These are phyloP conservation scores for Quercus aquifolioides DNA, from an alignment of 306 rosid genomes.

Conservation along the genomic window DNA sequence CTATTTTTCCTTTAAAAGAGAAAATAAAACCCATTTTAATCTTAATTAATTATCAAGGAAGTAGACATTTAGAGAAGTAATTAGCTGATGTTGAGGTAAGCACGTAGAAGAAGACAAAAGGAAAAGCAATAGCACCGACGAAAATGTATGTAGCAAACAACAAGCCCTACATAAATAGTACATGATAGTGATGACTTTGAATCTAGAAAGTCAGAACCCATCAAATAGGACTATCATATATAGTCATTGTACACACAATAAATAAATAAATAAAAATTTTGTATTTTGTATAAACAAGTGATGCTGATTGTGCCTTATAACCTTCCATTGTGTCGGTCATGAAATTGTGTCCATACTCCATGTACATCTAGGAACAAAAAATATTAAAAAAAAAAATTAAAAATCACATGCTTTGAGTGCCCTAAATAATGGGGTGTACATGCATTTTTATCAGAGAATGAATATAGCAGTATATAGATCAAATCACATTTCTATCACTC, in stretches of 20 bases:
- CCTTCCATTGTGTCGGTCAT: slow-evolving; percentile 31
- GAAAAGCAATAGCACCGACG: too few species aligned
- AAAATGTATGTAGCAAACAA: background rate
- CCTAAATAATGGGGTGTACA: slow-evolving; percentile 10
- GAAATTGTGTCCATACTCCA: slow-evolving; percentile 20
- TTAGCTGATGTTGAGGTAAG: too few species aligned
- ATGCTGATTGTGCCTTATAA: background rate
- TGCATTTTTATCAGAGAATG: background rate
- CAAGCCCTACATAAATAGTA: background rate
- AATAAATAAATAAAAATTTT: background rate
- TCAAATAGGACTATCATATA: background rate
- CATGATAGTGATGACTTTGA: background rate
- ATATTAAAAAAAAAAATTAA: background rate
- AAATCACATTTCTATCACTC: background rate
- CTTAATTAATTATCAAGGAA: background rate
- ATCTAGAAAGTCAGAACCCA: background rate
- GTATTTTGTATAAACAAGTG: too few species aligned
- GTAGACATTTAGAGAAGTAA: too few species aligned
- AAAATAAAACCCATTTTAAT: background rate
- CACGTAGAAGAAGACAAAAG: too few species aligned
- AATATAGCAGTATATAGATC: background rate
- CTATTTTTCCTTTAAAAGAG: background rate
- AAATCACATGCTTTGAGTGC: slow-evolving; percentile 41
- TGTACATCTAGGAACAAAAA: background rate
- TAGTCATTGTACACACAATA: background rate